A percentile compares a stretch with the other conserved stretches of the same genome.
Evolutionary conservation across 371 early-diverging fungal species (phyloP).

Genomic region (Sporodiniella umbellata): DNA sequence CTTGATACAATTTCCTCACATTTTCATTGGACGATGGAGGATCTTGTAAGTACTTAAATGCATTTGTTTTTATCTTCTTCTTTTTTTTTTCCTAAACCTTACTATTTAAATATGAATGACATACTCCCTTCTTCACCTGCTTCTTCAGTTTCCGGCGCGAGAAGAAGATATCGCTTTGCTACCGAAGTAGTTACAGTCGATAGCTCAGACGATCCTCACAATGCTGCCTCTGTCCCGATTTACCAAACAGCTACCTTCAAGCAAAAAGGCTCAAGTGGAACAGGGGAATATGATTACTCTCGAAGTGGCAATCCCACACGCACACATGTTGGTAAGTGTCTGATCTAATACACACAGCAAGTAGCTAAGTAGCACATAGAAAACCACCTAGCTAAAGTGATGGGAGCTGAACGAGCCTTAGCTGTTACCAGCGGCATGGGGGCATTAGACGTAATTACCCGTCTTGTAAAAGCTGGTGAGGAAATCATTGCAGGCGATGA

Average conservation of each 20-base stretch:
- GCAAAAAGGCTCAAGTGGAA: slow-evolving; percentile 72
- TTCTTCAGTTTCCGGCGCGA: slow-evolving; percentile 25
- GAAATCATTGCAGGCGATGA: slow-evolving; percentile 89
- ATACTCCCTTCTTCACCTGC: slow-evolving; percentile 30
- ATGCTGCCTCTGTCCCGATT: slow-evolving; percentile 90
- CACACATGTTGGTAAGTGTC: slow-evolving; percentile 68
- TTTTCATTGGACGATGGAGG: slow-evolving; percentile 3
- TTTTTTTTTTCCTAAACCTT: slow-evolving; percentile 1
- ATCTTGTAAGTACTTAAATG: not conserved
- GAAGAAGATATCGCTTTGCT: slow-evolving; percentile 71
- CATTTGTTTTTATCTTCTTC: slow-evolving; percentile 1
- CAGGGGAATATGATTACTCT: slow-evolving; percentile 92
- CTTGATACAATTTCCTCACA: not conserved
- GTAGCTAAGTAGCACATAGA: slow-evolving; percentile 41
- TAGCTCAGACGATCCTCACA: slow-evolving; percentile 82
- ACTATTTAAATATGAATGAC: slow-evolving; percentile 20
- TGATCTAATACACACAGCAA: not conserved
- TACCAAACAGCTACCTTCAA: slow-evolving; percentile 98
- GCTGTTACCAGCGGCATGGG: slow-evolving; percentile 87
- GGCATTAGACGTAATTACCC: slow-evolving; percentile 82
- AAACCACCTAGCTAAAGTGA: slow-evolving; percentile 82
- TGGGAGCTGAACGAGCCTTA: slow-evolving; percentile 75
- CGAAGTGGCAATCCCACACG: slow-evolving; percentile 90
- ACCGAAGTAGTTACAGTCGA: slow-evolving; percentile 88
- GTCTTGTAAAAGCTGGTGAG: slow-evolving; percentile 75